phyloP scores from a whole-genome alignment of 345 rosid genomes.

The Stellera chamaejasme region DNA sequence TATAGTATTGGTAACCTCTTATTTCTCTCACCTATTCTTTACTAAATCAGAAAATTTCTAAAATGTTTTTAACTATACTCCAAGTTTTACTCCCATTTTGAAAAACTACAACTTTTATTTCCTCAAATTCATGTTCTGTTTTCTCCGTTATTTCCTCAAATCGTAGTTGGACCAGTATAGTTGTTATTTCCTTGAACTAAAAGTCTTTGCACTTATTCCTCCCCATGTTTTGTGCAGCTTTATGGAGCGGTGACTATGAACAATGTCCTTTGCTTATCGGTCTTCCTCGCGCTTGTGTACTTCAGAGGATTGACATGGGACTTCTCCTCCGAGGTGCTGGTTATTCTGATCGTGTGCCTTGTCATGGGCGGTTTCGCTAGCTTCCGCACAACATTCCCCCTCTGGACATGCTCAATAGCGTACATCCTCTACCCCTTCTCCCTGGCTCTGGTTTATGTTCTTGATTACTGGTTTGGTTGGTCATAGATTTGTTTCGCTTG shows the following conservation, averaged over 20 bases:
- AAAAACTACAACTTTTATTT: no score
- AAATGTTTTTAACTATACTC: no score
- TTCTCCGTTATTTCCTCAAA: no score
- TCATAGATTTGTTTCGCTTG: constrained; percentile 30
- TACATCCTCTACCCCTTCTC: constrained; percentile 77
- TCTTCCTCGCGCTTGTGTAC: constrained; percentile 84
- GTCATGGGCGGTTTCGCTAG: constrained; percentile 83
- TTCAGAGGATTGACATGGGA: constrained; percentile 80
- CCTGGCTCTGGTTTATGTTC: constrained; percentile 75
- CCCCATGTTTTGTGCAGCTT: constrained; percentile 36
- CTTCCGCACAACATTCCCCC: constrained; percentile 83
- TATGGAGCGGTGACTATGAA: constrained; percentile 94
- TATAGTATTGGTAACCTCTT: no score
- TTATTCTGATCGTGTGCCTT: constrained; percentile 70
- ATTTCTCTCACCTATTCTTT: no score
- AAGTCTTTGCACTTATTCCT: no score
- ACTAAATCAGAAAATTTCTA: no score
- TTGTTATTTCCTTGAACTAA: no score
- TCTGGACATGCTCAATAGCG: constrained; percentile 75
- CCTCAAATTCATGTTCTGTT: no score
- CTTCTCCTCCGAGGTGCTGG: constrained; percentile 91
- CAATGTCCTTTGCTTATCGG: constrained; percentile 82
- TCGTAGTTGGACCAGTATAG: no score
- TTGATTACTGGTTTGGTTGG: constrained; percentile 82
- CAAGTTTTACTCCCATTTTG: no score